phyloP scores from a whole-genome alignment of 2,329 filamentous ascomycete species.

The Pseudogymnoascus sp. region DNA sequence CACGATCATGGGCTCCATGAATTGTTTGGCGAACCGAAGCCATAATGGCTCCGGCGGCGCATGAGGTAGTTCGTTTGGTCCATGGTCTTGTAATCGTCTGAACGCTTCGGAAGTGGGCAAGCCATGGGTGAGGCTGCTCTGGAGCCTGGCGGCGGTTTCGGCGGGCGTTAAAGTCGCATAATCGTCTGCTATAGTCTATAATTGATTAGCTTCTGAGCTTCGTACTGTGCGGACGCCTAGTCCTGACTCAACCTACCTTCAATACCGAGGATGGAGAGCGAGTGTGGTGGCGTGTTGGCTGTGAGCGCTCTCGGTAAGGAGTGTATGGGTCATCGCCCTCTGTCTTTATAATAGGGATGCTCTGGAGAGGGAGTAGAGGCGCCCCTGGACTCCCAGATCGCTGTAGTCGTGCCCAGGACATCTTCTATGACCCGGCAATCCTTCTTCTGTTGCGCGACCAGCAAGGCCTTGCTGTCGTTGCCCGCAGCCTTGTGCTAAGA shows the following conservation, averaged over 20 bases:
- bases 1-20: conserved; percentile 90
- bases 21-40: conserved; percentile 92
- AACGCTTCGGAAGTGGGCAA: conserved; percentile 76
- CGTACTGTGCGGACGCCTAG: background rate
- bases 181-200: conserved; percentile 44
- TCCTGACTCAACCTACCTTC: conserved; percentile 22
- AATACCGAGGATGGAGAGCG: conserved; percentile 28
- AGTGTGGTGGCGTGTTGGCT: conserved; percentile 24
- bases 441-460: conserved; percentile 22
- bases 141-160: conserved; percentile 69
- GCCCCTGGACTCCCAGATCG: conserved; percentile 25
- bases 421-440: conserved; percentile 15
- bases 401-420: conserved; percentile 28
- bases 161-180: conserved; percentile 64
- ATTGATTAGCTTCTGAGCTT: background rate
- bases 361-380: conserved; percentile 25
- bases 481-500: conserved; percentile 24
- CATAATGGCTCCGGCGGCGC: conserved; percentile 91
- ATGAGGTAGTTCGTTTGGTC: conserved; percentile 89
- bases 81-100: conserved; percentile 70
- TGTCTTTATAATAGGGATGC: conserved; percentile 22
- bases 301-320: conserved; percentile 21
- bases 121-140: conserved; percentile 77
- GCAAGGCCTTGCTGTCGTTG: conserved; percentile 28
- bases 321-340: conserved; percentile 22